Base-by-base conservation (phyloP, 768 basidiomycete species). In the Suillus variegatus region DNA sequence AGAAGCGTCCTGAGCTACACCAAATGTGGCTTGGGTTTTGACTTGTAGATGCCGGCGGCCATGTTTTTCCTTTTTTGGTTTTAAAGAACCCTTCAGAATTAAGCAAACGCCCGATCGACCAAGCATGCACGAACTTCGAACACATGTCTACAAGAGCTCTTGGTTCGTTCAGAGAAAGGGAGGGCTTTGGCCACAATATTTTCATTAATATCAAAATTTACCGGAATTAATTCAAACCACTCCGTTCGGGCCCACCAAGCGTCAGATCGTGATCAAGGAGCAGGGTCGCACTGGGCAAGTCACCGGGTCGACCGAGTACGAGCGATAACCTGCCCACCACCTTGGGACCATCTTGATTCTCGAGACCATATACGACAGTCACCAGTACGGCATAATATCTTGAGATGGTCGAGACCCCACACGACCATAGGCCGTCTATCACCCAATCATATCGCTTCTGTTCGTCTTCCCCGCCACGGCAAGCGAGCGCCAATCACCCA, bases 21-120 rank as follows among this genome's bases (percentile, higher is more conserved):
- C 36, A 38, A 38, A 38, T 38, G 1, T 10, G 10, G 36, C 36
- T 0, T 36, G 36, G 10, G 36, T 38, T 38, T 38, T 38, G 36
- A 38, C 36, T 10, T 38, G 36, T 38, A 10, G 36, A 38, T 38
- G 36, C 36, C 32, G 32, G 54, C 54, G 10, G 54, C 54, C 20
- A 35, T 7, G 6, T 9, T 10, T 18, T 35, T 55, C 68, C 68
- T 68, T 72, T 41, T 36, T 1, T 55, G 65, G 18, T 49, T 4
- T 64, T 60, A 4, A 38, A 28, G 3, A 28, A 32, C 32, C 32
- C 68, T 47, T 56, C 60, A 5, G 63, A 60, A 62, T 32, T 64
- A 69, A 73, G 73, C 66, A 70, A 68, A 8, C 57, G 63, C 41
- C 44, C 16, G 32, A 32, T 32, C 32, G 32, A 32, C 32, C 32